These are phyloP conservation scores for Lactarius akahatsu DNA, from an alignment of 768 basidiomycete genomes.

Conservation along the genomic window DNA sequence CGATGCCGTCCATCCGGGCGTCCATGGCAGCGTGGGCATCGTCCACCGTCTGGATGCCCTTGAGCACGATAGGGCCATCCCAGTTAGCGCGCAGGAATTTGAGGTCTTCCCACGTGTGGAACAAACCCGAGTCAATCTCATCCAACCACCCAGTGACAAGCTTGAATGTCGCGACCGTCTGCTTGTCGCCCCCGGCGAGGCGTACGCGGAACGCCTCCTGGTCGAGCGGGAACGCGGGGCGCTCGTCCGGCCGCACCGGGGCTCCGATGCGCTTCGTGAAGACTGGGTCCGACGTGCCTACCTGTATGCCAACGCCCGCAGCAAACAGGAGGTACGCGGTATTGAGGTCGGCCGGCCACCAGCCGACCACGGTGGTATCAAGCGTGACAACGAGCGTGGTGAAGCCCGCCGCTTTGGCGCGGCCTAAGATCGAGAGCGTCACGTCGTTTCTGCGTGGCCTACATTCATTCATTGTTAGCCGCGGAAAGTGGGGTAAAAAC, in stretches of 20 bases:
- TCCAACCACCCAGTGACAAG: slow-evolving; percentile 65
- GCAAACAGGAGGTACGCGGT: slow-evolving; percentile 63
- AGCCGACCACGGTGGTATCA: slow-evolving; percentile 71
- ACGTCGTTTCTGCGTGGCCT: slow-evolving; percentile 66
- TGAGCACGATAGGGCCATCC: slow-evolving; percentile 80
- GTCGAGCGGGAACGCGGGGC: slow-evolving; percentile 59
- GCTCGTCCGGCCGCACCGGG: slow-evolving; percentile 44
- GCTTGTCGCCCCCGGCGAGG: slow-evolving; percentile 48
- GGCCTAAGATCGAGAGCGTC: slow-evolving; percentile 60
- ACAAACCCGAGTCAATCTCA: slow-evolving; percentile 61
- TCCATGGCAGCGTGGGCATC: slow-evolving; percentile 73
- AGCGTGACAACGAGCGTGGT: slow-evolving; percentile 74
- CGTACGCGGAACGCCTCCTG: slow-evolving; percentile 45
- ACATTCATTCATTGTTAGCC: neutral
- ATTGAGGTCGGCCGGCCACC: slow-evolving; percentile 74
- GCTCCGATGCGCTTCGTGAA: slow-evolving; percentile 63
- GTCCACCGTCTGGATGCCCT: slow-evolving; percentile 69
- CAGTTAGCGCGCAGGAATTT: slow-evolving; percentile 67
- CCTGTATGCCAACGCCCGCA: slow-evolving; percentile 64
- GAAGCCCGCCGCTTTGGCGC: slow-evolving; percentile 67
- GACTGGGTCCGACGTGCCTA: slow-evolving; percentile 71
- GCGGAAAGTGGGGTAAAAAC: too few relatives aligned
- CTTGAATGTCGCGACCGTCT: slow-evolving; percentile 40
- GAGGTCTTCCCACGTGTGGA: slow-evolving; percentile 69
- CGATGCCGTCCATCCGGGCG: slow-evolving; percentile 63